Evolutionary conservation across 1,139 yeast species (phyloP).

Genomic region (Blastobotrys malaysiensis): DNA sequence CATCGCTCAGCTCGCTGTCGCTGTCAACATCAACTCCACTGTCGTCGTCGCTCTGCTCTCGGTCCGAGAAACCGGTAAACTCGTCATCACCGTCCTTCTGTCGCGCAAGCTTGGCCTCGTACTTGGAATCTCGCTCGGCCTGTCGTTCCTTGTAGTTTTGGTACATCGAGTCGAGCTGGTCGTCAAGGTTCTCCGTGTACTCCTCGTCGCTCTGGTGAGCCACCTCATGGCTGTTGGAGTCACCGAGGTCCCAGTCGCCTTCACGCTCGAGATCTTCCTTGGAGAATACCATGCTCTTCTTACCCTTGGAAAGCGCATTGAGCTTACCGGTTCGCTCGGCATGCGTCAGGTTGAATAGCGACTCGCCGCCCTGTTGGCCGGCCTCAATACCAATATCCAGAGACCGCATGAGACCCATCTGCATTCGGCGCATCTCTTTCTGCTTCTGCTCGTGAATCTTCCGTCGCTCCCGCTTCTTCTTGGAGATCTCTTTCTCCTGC

Average conservation of each 20-base stretch:
- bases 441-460: slow-evolving; percentile 77
- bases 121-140: slow-evolving; percentile 75
- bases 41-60: slow-evolving; percentile 36
- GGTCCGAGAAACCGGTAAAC: slow-evolving; percentile 76
- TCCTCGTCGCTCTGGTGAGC: slow-evolving; percentile 36
- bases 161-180: slow-evolving; percentile 80
- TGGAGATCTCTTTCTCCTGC: slow-evolving; percentile 63
- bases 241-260: slow-evolving; percentile 27
- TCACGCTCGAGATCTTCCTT: slow-evolving; percentile 33
- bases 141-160: slow-evolving; percentile 62
- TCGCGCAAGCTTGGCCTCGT: slow-evolving; percentile 73
- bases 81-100: slow-evolving; percentile 44
- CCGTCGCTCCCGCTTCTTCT: slow-evolving; percentile 73
- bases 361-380: slow-evolving; percentile 68
- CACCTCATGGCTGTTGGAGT: slow-evolving; percentile 42
- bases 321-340: slow-evolving; percentile 86
- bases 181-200: slow-evolving; percentile 63
- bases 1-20: slow-evolving; percentile 25
- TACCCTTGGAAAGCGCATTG: slow-evolving; percentile 70
- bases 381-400: slow-evolving; percentile 93
- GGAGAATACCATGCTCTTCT: slow-evolving; percentile 66
- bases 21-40: slow-evolving; percentile 35
- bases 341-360: slow-evolving; percentile 71
- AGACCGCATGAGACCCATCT: slow-evolving; percentile 94
- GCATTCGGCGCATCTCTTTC: slow-evolving; percentile 85